Conservation (phyloP, 2,329 filamentous ascomycete species). For the Ceratocystis cubensis region DNA sequence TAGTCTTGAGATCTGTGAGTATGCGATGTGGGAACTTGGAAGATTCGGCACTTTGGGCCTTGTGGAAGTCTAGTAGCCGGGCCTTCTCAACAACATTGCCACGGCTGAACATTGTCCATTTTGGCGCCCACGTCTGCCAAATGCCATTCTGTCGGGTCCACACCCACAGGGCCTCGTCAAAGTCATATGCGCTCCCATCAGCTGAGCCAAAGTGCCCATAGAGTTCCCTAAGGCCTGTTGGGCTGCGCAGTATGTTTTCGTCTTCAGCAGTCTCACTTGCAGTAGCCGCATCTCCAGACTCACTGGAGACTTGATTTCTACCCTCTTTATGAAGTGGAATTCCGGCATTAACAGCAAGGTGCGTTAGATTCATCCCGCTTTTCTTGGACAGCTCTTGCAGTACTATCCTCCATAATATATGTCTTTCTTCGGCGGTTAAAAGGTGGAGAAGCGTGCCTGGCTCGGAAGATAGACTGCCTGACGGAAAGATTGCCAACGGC, state of each 20-base stretch:
- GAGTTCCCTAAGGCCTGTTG: slow-evolving; percentile 55
- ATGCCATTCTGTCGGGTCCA: slow-evolving; percentile 67
- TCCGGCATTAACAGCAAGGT: slow-evolving; percentile 48
- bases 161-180: slow-evolving; percentile 63
- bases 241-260: slow-evolving; percentile 63
- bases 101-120: slow-evolving; percentile 87
- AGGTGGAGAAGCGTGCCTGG: slow-evolving; percentile 33
- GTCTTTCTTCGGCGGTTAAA: slow-evolving; percentile 23
- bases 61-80: slow-evolving; percentile 48
- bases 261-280: slow-evolving; percentile 21
- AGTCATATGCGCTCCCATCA: slow-evolving; percentile 35
- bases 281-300: slow-evolving; percentile 13
- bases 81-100: slow-evolving; percentile 87
- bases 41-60: slow-evolving; percentile 8
- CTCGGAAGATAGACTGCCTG: slow-evolving; percentile 40
- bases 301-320: neutral
- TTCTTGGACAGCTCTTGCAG: slow-evolving; percentile 35
- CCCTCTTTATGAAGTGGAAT: slow-evolving; percentile 36
- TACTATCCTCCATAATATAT: slow-evolving; percentile 38
- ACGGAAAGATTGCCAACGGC: slow-evolving; percentile 48
- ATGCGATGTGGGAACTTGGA: slow-evolving; percentile 6
- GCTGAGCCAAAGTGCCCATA: slow-evolving; percentile 60
- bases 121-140: slow-evolving; percentile 71
- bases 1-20: slow-evolving; percentile 5
- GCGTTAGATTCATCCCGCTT: slow-evolving; percentile 36